phyloP scores from a whole-genome alignment of 108 stramenopile genomes.

The Nitzschia sp. region DNA sequence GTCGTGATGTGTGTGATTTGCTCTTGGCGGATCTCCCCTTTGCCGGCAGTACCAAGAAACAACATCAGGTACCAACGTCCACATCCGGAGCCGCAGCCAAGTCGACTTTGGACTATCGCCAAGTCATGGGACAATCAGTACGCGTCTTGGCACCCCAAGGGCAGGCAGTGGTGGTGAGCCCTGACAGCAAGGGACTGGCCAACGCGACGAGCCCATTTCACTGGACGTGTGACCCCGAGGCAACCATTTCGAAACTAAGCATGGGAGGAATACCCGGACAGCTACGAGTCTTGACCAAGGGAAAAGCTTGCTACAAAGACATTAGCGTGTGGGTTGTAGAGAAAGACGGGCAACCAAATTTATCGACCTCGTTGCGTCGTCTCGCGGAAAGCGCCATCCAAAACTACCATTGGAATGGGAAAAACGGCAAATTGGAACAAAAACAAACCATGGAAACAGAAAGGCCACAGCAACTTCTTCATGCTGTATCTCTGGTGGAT shows the following conservation, averaged over 20 bases:
- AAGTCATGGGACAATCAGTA: slow-evolving; percentile 29
- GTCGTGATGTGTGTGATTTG: slow-evolving; percentile 42
- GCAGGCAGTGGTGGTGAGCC: slow-evolving; percentile 35
- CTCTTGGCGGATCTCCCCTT: slow-evolving; percentile 46
- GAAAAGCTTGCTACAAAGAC: slow-evolving; percentile 33
- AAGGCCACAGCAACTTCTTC: neutral
- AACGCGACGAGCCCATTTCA: slow-evolving; percentile 14
- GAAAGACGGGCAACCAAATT: no score
- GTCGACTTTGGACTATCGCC: slow-evolving; percentile 23
- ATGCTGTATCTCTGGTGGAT: slow-evolving; percentile 26
- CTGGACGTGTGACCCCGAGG: no score
- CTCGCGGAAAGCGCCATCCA: slow-evolving; percentile 3
- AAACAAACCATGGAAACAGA: neutral
- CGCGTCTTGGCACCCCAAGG: slow-evolving; percentile 27
- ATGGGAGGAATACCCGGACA: slow-evolving; percentile 42
- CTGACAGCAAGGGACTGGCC: slow-evolving; percentile 32
- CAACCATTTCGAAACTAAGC: slow-evolving; percentile 14
- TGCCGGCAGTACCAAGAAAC: slow-evolving; percentile 36
- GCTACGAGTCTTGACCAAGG: slow-evolving; percentile 25
- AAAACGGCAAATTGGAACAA: neutral
- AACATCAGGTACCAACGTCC: slow-evolving; percentile 36
- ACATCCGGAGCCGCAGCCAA: neutral
- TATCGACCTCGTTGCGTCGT: slow-evolving; percentile 9
- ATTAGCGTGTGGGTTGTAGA: slow-evolving; percentile 30
- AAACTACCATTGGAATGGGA: slow-evolving; percentile 3